phyloP scores from a whole-genome alignment of 2,329 filamentous ascomycete genomes.

The Paracorniculantispora psalliotae region DNA sequence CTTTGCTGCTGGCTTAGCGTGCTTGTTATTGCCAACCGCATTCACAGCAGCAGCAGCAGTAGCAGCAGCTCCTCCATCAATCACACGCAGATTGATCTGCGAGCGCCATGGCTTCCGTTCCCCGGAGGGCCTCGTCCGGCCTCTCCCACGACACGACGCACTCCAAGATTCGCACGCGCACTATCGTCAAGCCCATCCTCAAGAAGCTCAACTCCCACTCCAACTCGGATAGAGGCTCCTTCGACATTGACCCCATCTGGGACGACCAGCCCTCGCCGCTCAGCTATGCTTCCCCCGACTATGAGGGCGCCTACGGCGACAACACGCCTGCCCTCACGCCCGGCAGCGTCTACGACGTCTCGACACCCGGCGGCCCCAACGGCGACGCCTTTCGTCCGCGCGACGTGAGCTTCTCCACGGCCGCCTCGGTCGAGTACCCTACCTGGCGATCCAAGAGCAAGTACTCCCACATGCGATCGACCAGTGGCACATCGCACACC shows the following conservation, averaged over 20 bases:
- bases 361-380: conserved; percentile 17
- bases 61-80: neutral
- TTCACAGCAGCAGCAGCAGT: neutral
- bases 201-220: conserved; percentile 47
- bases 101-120: conserved; percentile 3
- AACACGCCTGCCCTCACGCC: conserved; percentile 6
- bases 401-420: conserved; percentile 45
- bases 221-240: conserved; percentile 56
- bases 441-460: conserved; percentile 31
- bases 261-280: conserved; percentile 44
- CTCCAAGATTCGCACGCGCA: conserved; percentile 42
- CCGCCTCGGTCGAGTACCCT: conserved; percentile 27
- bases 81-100: neutral
- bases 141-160: neutral
- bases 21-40: neutral
- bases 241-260: conserved; percentile 57
- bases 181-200: conserved; percentile 56
- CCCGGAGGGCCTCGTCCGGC: neutral
- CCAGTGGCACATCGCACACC: conserved; percentile 53
- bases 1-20: conserved; percentile 1
- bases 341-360: conserved; percentile 16
- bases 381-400: conserved; percentile 21
- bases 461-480: conserved; percentile 53
- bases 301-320: conserved; percentile 20
- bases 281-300: conserved; percentile 21